phyloP scores from a whole-genome alignment of 345 rosid genomes.

The Populus nigra region DNA sequence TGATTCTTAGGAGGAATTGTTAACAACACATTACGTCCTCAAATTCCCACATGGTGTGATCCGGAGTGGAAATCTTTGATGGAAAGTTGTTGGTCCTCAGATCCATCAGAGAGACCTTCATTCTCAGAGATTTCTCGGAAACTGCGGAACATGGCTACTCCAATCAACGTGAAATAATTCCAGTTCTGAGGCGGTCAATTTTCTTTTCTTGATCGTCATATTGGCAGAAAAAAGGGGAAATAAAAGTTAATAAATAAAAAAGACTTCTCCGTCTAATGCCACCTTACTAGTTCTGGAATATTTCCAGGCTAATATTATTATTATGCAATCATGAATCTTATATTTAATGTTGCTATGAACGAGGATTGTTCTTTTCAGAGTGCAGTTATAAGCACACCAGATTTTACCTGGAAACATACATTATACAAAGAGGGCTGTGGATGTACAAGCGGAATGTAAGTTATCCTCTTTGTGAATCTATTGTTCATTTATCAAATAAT shows the following conservation, averaged over 20 bases:
- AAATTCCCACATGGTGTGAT: slow-evolving; percentile 94
- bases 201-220: slow-evolving; percentile 17
- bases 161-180: slow-evolving; percentile 71
- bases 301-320: slow-evolving; percentile 31
- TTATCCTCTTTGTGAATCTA: background rate
- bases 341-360: slow-evolving; percentile 18
- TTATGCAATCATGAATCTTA: slow-evolving; percentile 20
- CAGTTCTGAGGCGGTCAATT: slow-evolving; percentile 4
- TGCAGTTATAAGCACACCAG: slow-evolving; percentile 6
- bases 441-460: slow-evolving; percentile 33
- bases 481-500: background rate
- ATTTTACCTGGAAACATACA: slow-evolving; percentile 19
- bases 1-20: slow-evolving; percentile 80
- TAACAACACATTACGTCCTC: slow-evolving; percentile 85
- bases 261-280: slow-evolving; percentile 20
- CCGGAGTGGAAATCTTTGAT: slow-evolving; percentile 94
- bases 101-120: slow-evolving; percentile 87
- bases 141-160: slow-evolving; percentile 96
- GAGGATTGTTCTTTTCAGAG: slow-evolving; percentile 15
- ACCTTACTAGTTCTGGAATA: slow-evolving; percentile 15
- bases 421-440: slow-evolving; percentile 9
- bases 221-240: slow-evolving; percentile 13
- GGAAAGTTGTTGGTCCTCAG: slow-evolving; percentile 90
- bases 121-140: slow-evolving; percentile 85
- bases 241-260: slow-evolving; percentile 10